These are phyloP conservation scores for Talaromyces funiculosus DNA, from an alignment of 2,329 filamentous ascomycete genomes.

Conservation along the genomic window DNA sequence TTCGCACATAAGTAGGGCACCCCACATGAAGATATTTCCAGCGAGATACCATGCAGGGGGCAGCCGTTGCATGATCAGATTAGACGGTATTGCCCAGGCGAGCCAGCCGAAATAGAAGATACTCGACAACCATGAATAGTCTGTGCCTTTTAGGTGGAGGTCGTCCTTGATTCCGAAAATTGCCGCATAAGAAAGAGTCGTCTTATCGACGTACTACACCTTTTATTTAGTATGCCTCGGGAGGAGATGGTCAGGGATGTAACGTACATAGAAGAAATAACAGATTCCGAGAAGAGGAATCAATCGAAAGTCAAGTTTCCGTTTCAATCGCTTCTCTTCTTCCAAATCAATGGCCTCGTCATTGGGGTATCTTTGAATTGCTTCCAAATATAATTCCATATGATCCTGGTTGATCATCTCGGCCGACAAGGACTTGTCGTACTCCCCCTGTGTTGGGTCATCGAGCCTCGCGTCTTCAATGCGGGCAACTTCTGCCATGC, in stretches of 20 bases:
- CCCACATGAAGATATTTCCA: conserved; percentile 21
- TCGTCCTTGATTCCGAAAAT: conserved; percentile 38
- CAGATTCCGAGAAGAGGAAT: conserved; percentile 9
- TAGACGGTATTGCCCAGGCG: conserved; percentile 23
- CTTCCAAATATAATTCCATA: conserved; percentile 7
- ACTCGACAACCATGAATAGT: conserved; percentile 39
- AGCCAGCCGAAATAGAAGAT: conserved; percentile 42
- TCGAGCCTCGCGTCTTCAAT: not conserved
- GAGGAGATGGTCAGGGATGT: conserved; percentile 16
- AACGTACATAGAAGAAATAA: conserved; percentile 11
- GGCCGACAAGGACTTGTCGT: not conserved
- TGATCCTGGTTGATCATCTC: conserved; percentile 10
- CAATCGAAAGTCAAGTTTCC: conserved; percentile 6
- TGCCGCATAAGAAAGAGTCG: not conserved
- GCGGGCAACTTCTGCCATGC: not conserved
- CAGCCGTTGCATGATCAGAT: conserved; percentile 22
- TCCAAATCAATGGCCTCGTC: conserved; percentile 10
- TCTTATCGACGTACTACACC: not conserved
- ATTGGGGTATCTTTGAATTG: conserved; percentile 7
- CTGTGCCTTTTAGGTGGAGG: conserved; percentile 28
- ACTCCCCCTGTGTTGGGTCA: not conserved
- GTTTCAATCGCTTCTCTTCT: conserved; percentile 6
- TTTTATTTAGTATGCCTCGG: not conserved
- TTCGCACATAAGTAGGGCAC: conserved; percentile 40
- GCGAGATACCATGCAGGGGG: conserved; percentile 16